phyloP scores from a whole-genome alignment of 2,329 filamentous ascomycete genomes.

The Penicillium sp. region DNA sequence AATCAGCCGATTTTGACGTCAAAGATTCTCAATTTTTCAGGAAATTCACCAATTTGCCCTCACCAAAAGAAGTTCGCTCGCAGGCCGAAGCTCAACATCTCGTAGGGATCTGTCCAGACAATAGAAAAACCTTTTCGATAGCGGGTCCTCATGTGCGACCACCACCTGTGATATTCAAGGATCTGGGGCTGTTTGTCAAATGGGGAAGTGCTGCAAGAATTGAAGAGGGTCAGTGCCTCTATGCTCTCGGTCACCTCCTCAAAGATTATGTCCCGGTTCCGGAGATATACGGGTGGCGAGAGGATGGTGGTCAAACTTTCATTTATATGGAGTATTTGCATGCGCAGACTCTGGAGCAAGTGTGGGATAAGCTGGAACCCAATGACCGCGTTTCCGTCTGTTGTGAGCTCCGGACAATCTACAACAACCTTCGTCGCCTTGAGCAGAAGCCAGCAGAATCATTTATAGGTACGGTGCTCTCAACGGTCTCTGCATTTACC shows the following conservation, averaged over 20 bases:
- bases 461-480: neutral
- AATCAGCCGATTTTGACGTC: neutral
- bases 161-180: neutral
- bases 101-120: neutral
- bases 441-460: neutral
- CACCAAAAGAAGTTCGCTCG: neutral
- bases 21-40: neutral
- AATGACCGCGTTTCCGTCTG: neutral
- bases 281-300: neutral
- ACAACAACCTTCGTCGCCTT: neutral
- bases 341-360: neutral
- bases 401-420: neutral
- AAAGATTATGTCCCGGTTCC: neutral
- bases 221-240: neutral
- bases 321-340: neutral
- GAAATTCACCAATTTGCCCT: neutral
- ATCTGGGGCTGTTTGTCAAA: neutral
- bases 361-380: neutral
- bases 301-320: neutral
- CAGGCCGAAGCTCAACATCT: neutral
- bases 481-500: neutral
- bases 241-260: neutral
- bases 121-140: neutral
- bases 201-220: neutral
- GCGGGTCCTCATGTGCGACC: neutral